Evolutionary conservation across 225 moss, liverwort and hornwort genomes (phyloP).

Genomic region (Straminergon stramineum): DNA sequence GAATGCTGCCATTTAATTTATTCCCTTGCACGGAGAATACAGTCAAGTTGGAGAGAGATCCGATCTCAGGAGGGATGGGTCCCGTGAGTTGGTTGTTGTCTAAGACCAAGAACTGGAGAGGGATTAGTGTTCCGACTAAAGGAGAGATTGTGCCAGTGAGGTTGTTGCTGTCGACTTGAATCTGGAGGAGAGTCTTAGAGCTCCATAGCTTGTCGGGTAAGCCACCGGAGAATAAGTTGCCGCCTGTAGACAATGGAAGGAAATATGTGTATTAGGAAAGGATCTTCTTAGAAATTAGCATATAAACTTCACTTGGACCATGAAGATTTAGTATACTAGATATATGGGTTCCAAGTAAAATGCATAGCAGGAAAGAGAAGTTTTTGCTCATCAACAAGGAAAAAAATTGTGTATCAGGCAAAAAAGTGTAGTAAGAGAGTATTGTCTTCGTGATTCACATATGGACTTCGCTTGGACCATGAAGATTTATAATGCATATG

Average conservation of each 20-base stretch:
- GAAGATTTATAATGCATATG: not conserved
- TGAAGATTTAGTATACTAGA: not conserved
- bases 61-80: conserved; percentile 27
- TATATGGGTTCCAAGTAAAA: too few species aligned
- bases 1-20: conserved; percentile 48
- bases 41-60: conserved; percentile 26
- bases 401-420: too few species aligned
- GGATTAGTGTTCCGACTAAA: conserved; percentile 9
- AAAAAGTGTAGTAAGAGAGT: too few species aligned
- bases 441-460: too few species aligned
- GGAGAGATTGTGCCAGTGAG: conserved; percentile 39
- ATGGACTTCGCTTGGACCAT: not conserved
- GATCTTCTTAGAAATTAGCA: not conserved
- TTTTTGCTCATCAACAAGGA: too few species aligned
- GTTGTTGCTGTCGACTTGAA: conserved; percentile 49
- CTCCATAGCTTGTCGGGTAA: conserved; percentile 66
- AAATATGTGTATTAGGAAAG: not conserved
- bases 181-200: conserved; percentile 48
- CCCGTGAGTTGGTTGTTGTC: conserved; percentile 36
- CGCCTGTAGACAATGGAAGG: conserved; percentile 24
- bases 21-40: conserved; percentile 63
- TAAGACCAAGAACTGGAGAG: conserved; percentile 17
- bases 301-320: not conserved
- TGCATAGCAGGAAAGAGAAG: too few species aligned
- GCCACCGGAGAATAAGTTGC: conserved; percentile 51